Evolutionary conservation across 805 yeast species (phyloP).

Genomic region (Saccharomycopsis sp.): DNA sequence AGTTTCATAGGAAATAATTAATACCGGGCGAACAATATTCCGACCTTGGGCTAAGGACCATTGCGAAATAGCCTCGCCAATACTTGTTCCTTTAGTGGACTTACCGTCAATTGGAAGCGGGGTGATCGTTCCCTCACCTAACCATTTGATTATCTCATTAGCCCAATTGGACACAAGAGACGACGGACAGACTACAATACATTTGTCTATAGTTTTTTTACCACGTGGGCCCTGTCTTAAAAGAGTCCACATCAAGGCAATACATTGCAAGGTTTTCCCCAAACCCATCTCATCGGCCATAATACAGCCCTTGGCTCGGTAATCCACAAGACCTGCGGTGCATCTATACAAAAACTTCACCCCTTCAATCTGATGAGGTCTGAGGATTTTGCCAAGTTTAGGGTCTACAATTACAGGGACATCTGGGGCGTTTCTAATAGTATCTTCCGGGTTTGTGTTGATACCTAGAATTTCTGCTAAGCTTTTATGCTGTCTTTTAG

Average conservation of each 20-base stretch:
- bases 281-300: conserved; percentile 99
- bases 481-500: conserved; percentile 48
- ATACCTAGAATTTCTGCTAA: conserved; percentile 79
- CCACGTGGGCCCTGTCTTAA: conserved; percentile 82
- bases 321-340: conserved; percentile 78
- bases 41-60: conserved; percentile 91
- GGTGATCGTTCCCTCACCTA: conserved; percentile 83
- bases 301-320: conserved; percentile 87
- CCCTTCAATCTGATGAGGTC: conserved; percentile 97
- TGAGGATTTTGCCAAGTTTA: conserved; percentile 64
- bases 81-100: conserved; percentile 60
- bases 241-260: conserved; percentile 87
- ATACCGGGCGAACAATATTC: conserved; percentile 83
- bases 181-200: conserved; percentile 92
- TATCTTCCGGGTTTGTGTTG: conserved; percentile 42
- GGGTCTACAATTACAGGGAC: conserved; percentile 98
- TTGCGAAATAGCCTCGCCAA: conserved; percentile 58
- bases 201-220: conserved; percentile 75
- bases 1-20: conserved; percentile 92
- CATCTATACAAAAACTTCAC: conserved; percentile 87
- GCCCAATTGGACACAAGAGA: conserved; percentile 96
- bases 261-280: conserved; percentile 86
- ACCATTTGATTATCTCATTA: conserved; percentile 89
- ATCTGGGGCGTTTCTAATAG: conserved; percentile 53
- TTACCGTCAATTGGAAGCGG: conserved; percentile 94